phyloP scores from a whole-genome alignment of 805 yeast species.

The Ogataea wickerhamii region DNA sequence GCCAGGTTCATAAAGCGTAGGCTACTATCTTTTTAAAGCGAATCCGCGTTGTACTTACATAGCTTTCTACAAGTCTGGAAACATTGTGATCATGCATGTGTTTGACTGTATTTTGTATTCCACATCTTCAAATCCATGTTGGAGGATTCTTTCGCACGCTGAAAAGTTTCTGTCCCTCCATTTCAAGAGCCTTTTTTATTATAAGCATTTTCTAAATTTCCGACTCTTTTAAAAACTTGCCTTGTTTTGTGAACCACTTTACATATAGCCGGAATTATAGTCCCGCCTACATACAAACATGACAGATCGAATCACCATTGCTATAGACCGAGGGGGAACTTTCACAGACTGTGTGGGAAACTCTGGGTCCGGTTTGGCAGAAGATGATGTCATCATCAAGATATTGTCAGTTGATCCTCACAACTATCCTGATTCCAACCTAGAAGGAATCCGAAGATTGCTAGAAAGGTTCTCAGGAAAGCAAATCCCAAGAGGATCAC shows the following conservation, averaged over 20 bases:
- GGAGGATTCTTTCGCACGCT: too few relatives aligned
- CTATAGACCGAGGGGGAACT: conserved; percentile 78
- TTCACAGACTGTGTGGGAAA: conserved; percentile 73
- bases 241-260: too few relatives aligned
- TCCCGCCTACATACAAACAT: conserved; percentile 7
- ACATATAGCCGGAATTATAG: too few relatives aligned
- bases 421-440: conserved; percentile 86
- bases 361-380: conserved; percentile 45
- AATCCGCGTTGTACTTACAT: too few relatives aligned
- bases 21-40: background rate
- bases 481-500: conserved; percentile 54
- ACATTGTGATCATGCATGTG: too few relatives aligned
- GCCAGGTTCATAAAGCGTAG: conserved; percentile 59
- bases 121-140: too few relatives aligned
- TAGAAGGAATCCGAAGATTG: conserved; percentile 83
- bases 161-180: too few relatives aligned
- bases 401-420: conserved; percentile 83
- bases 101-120: too few relatives aligned
- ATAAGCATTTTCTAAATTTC: too few relatives aligned
- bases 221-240: too few relatives aligned
- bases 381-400: conserved; percentile 67
- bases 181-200: too few relatives aligned
- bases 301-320: conserved; percentile 34
- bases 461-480: conserved; percentile 56
- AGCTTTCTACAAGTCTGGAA: background rate